Percentiles rank a stretch among this genome's conserved stretches.
Conservation (phyloP, 2,329 filamentous ascomycete genomes). For the Colletotrichum zoysiae region DNA sequence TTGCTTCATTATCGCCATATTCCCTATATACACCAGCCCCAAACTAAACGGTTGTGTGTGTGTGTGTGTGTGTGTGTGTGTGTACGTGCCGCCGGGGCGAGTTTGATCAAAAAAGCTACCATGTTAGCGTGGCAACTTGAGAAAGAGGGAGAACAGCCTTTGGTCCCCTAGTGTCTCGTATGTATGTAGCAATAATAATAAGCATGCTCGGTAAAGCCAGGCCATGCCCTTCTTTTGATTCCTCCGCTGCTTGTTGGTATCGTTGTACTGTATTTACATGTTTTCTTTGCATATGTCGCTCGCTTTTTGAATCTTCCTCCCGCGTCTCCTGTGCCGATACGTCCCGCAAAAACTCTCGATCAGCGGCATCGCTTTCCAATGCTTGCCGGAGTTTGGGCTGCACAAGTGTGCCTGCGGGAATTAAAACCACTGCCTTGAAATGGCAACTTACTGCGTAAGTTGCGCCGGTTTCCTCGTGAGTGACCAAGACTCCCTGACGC, state of each 20-base stretch:
- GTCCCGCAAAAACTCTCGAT: background rate
- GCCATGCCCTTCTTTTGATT: conserved; percentile 19
- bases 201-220: conserved; percentile 33
- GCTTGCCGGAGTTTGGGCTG: background rate
- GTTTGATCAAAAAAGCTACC: background rate
- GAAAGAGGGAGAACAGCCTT: background rate
- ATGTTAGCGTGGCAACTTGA: background rate
- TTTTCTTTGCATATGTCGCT: conserved; percentile 24
- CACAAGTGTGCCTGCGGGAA: conserved; percentile 5
- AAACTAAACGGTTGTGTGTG: conserved; percentile 45
- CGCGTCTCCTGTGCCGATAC: conserved; percentile 7
- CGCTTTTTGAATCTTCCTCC: background rate
- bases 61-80: no score
- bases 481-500: background rate
- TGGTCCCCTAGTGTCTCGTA: background rate
- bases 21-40: background rate
- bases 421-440: conserved; percentile 7
- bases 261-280: conserved; percentile 37
- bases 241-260: conserved; percentile 36
- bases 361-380: conserved; percentile 6
- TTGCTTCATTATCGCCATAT: background rate
- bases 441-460: background rate
- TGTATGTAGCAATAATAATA: conserved; percentile 25
- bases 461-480: background rate
- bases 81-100: background rate